phyloP scores from a whole-genome alignment of 495 filamentous ascomycete species.

The Lophium mytilinum region DNA sequence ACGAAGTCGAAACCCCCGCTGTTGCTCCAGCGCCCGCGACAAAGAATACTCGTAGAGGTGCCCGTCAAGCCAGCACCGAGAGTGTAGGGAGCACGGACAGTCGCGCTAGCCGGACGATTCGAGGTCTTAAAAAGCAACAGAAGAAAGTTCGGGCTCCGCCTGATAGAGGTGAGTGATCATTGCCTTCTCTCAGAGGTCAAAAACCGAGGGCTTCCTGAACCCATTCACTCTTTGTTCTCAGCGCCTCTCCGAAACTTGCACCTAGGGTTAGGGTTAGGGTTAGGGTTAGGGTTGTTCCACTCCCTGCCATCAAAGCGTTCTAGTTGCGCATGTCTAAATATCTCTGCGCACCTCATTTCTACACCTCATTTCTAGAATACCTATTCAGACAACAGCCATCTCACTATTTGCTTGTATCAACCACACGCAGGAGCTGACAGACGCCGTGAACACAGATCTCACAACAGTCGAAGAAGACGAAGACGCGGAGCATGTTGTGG shows the following conservation, averaged over 20 bases:
- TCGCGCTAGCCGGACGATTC: slow-evolving; percentile 6
- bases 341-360: too few species aligned
- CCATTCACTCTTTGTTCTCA: too few species aligned
- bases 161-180: not conserved
- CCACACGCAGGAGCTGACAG: not conserved
- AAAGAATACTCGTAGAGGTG: slow-evolving; percentile 13
- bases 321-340: too few species aligned
- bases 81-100: slow-evolving; percentile 19
- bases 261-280: too few species aligned
- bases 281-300: too few species aligned
- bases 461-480: slow-evolving; percentile 17
- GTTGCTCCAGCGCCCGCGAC: not conserved
- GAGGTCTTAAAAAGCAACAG: not conserved
- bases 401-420: not conserved
- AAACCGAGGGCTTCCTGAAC: too few species aligned
- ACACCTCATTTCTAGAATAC: not conserved
- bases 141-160: not conserved
- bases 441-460: slow-evolving; percentile 8
- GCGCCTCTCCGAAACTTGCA: too few species aligned
- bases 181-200: too few species aligned
- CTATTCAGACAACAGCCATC: not conserved
- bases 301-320: too few species aligned
- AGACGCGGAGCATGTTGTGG: not conserved
- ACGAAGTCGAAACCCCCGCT: slow-evolving; percentile 27
- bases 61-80: slow-evolving; percentile 33